Evolutionary conservation across 371 early-diverging fungal species (phyloP).

Genomic region (Mucor racemosus): DNA sequence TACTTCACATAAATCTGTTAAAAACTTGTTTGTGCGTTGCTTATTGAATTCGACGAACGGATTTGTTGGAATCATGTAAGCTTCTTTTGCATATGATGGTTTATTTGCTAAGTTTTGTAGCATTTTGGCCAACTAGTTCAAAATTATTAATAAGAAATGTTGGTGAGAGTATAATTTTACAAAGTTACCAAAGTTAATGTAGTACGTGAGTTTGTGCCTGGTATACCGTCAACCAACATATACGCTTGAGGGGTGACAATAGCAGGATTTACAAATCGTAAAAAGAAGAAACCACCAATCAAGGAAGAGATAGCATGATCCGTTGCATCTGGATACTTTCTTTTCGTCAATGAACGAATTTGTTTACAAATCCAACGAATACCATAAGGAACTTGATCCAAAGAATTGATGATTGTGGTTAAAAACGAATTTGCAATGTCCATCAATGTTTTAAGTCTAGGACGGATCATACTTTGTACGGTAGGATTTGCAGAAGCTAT

Average conservation of each 20-base stretch:
- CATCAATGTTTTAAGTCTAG: constrained; percentile 75
- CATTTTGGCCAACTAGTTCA: constrained; percentile 79
- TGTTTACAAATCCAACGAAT: constrained; percentile 97
- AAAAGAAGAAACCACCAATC: constrained; percentile 94
- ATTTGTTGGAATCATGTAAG: constrained; percentile 89
- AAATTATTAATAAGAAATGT: too few relatives aligned
- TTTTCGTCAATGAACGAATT: constrained; percentile 84
- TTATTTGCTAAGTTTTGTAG: constrained; percentile 95
- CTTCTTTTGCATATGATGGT: constrained; percentile 91
- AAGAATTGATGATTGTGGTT: constrained; percentile 74
- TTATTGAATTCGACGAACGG: constrained; percentile 93
- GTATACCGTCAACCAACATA: constrained; percentile 83
- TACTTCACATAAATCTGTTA: constrained; percentile 92
- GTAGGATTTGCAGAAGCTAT: constrained; percentile 69
- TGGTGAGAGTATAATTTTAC: neutral
- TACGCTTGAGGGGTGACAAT: constrained; percentile 92
- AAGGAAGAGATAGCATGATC: constrained; percentile 85
- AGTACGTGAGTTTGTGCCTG: constrained; percentile 75
- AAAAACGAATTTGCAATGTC: constrained; percentile 83
- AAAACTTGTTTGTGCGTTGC: constrained; percentile 81
- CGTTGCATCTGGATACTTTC: constrained; percentile 85
- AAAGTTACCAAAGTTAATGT: constrained; percentile 72
- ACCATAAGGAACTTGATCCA: constrained; percentile 89
- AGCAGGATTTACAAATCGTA: constrained; percentile 93
- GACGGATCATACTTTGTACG: constrained; percentile 79